Base-by-base conservation (phyloP, 805 yeast species). In the Hermanozyma aechmeae region DNA sequence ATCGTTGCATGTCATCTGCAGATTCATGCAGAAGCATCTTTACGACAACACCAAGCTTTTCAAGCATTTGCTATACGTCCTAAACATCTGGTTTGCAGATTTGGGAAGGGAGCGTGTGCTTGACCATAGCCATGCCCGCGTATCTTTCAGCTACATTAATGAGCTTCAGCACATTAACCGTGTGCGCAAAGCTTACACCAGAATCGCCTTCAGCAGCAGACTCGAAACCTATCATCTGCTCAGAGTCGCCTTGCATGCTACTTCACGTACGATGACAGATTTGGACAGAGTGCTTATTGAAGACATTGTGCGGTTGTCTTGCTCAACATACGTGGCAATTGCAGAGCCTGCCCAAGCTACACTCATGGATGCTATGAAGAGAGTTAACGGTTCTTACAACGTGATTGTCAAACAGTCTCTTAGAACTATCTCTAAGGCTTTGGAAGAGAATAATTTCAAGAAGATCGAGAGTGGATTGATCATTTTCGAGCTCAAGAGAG, bases 61-160 rank as follows among this genome's bases (percentile, higher is more conserved):
- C 46, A 73, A 73, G 36, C 71, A 74, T 26, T 63, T 79, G 19
- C 53, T 85, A 18, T 71, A 73, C 43, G 76, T 79, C 3, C 48
- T 79, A 25, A 74, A 79, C 37, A 72, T 79, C 5, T 92, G 93
- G 84, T 77, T 79, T 41, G 64, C 79, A 15, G 92, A 85, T 46
- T 79, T 79, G 15, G 94, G 95, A 2, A 67, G 72, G 31, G 93
- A 83, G 40, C 58, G 79, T 9, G 52, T 78, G 1, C 66, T 76
- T 28, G 76, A 68, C 24, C 57, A 68, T 3, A 71, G 75, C 33
- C 77, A 74, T 25, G 70, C 76, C 4, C 57, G 59, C 21, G 60
- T 78, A 19, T 72, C 73, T 26, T 71, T 75, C 34, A 61, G 66
- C 0, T 75, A 70, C 43, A 61, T 79, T 30, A 70, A 69, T 25